phyloP scores from a whole-genome alignment of 2,329 filamentous ascomycete genomes.

The Neonectria magnoliae region DNA sequence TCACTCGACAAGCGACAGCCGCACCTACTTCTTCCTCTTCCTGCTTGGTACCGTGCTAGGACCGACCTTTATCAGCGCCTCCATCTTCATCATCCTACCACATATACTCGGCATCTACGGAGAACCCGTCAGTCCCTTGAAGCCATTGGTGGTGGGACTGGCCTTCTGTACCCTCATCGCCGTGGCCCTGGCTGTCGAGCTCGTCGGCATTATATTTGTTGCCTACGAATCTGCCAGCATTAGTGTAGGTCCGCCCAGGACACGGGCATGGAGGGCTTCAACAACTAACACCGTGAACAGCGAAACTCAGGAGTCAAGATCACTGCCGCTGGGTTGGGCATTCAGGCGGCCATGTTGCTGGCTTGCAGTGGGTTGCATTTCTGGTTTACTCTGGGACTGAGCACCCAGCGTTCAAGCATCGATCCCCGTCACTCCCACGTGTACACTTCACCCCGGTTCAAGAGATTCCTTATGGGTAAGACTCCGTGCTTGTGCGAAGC shows the following conservation, averaged over 20 bases:
- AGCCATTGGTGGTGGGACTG: conserved; percentile 48
- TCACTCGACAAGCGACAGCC: conserved; percentile 45
- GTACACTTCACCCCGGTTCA: conserved; percentile 56
- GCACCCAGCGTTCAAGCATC: conserved; percentile 49
- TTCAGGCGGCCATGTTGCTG: conserved; percentile 55
- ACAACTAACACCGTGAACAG: conserved; percentile 36
- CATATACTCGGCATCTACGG: conserved; percentile 60
- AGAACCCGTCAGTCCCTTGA: conserved; percentile 50
- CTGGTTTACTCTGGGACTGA: conserved; percentile 53
- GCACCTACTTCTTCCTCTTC: conserved; percentile 54
- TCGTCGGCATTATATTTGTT: conserved; percentile 54
- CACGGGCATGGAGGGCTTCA: neutral
- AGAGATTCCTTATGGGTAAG: conserved; percentile 57
- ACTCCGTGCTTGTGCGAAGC: neutral
- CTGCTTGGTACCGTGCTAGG: conserved; percentile 59
- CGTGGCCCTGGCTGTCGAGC: conserved; percentile 50
- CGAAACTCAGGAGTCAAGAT: conserved; percentile 50
- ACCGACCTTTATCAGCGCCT: conserved; percentile 56
- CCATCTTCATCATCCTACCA: conserved; percentile 57
- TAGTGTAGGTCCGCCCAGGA: conserved; percentile 47
- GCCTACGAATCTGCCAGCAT: conserved; percentile 46
- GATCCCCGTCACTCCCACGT: conserved; percentile 52
- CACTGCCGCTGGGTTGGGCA: conserved; percentile 55
- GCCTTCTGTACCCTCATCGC: conserved; percentile 48
- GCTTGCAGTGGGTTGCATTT: conserved; percentile 52